These are phyloP conservation scores for Colletotrichum gigasporum DNA, from an alignment of 2,329 filamentous ascomycete species.

Conservation along the genomic window DNA sequence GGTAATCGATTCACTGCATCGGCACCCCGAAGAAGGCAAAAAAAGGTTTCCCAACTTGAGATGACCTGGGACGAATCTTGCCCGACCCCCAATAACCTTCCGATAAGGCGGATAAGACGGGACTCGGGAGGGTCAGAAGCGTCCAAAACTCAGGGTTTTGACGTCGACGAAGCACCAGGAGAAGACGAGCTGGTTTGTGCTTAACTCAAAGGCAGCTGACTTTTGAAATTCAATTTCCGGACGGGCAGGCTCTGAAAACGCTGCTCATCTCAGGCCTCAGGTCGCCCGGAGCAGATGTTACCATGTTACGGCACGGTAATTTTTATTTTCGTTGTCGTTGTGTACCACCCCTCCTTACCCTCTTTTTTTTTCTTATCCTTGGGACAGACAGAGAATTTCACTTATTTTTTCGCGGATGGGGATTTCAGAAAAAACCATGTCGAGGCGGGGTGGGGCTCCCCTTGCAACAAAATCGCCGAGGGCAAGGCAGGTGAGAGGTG, in stretches of 20 bases:
- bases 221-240: slow-evolving; percentile 15
- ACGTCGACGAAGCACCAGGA: not conserved
- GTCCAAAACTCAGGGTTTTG: not conserved
- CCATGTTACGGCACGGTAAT: no score
- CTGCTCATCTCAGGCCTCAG: no score
- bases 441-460: slow-evolving; percentile 15
- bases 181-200: not conserved
- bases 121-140: no score
- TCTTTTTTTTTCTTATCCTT: slow-evolving; percentile 5
- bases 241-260: no score
- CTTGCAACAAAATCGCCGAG: slow-evolving; percentile 30
- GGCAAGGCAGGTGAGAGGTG: slow-evolving; percentile 12
- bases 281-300: no score
- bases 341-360: not conserved
- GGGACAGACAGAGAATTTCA: no score
- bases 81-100: slow-evolving; percentile 1
- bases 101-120: slow-evolving; percentile 11
- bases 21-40: no score
- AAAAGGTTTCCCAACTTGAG: slow-evolving; percentile 10
- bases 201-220: slow-evolving; percentile 29
- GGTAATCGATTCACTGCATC: not conserved
- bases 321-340: not conserved
- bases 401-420: not conserved
- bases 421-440: slow-evolving; percentile 7
- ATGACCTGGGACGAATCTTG: slow-evolving; percentile 20